Evolutionary conservation across 441 rosid genomes (phyloP), one percentile per base, ranked within the genome.

Genomic region (Dalechampia spathulata): DNA sequence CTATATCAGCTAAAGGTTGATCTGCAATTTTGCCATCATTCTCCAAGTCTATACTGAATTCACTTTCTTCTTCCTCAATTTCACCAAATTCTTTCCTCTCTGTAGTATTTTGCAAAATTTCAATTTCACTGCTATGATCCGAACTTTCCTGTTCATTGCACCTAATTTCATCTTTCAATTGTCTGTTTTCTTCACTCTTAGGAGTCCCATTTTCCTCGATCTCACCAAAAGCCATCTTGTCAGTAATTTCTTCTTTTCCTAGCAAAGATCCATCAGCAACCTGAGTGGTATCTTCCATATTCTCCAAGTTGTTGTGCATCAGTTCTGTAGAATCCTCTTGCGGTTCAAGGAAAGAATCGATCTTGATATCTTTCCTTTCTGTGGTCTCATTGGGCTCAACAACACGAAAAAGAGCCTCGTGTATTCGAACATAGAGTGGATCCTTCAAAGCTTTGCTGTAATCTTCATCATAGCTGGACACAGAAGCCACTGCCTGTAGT

Each of bases 401-500:
- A 28, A 20, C n/a, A 22, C 78, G 50, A 70, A 72, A 79, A 60
- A 90, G 72, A 64, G 80, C 70, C 64, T 83, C 73, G 8, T 75
- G 83, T 47, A 87, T 73, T 32, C 53, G 76, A 73, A 69, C 46
- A 60, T 78, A 93, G 70, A 93, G 52, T 25, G 92, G 83, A 63
- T 76, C 83, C 41, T 52, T 65, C 78, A 93, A 72, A 55, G 82
- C 89, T 65, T 69, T 69, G 52, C 54, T 52, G 61, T 78, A 93
- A 52, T 82, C 97, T 78, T 83, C 78, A 55, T 82, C 82, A 0
- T 50, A 42, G 23, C 61, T 65, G 61, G 77, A 74, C 43, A 78
- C 78, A 21, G 87, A 75, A 50, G 80, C 79, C 62, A 85, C 87
- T 42, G 77, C 77, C 97, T 93, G 84, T 43, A 72, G 36, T 19